These are phyloP conservation scores for Wallacemonas sp. DNA, from an alignment of 208 protist species.

Conservation along the genomic window DNA sequence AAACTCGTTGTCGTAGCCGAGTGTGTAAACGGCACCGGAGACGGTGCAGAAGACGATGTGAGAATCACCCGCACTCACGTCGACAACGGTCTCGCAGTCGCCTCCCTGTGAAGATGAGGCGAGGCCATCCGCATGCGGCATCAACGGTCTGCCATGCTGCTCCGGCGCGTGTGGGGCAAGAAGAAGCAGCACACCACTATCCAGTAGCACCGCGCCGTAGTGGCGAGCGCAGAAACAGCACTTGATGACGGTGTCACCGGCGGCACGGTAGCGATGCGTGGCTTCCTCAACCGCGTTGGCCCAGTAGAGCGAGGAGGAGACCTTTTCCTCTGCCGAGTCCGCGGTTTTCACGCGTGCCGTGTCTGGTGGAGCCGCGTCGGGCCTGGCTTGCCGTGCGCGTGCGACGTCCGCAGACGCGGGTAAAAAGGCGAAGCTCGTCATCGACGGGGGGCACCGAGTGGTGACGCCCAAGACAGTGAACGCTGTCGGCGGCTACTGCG, in stretches of 20 bases:
- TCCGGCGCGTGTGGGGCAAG: conserved; percentile 23
- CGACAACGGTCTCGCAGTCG: conserved; percentile 40
- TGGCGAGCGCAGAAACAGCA: conserved; percentile 29
- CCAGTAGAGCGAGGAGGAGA: background rate
- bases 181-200: conserved; percentile 39
- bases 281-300: conserved; percentile 5
- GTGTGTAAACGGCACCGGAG: conserved; percentile 67
- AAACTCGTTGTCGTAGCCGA: conserved; percentile 74
- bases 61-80: conserved; percentile 67
- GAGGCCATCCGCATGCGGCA: background rate
- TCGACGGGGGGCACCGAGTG: background rate
- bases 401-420: background rate
- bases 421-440: conserved; percentile 4
- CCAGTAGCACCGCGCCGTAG: conserved; percentile 46
- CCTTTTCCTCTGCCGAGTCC: background rate
- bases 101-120: conserved; percentile 9
- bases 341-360: no score
- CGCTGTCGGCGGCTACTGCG: no score
- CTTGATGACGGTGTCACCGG: conserved; percentile 35
- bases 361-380: no score
- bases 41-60: conserved; percentile 85
- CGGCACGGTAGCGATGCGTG: conserved; percentile 8
- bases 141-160: conserved; percentile 16
- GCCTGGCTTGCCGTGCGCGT: background rate
- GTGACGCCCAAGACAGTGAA: background rate